phyloP scores from a whole-genome alignment of 2,329 filamentous ascomycete genomes.

The Diaporthe batatas region DNA sequence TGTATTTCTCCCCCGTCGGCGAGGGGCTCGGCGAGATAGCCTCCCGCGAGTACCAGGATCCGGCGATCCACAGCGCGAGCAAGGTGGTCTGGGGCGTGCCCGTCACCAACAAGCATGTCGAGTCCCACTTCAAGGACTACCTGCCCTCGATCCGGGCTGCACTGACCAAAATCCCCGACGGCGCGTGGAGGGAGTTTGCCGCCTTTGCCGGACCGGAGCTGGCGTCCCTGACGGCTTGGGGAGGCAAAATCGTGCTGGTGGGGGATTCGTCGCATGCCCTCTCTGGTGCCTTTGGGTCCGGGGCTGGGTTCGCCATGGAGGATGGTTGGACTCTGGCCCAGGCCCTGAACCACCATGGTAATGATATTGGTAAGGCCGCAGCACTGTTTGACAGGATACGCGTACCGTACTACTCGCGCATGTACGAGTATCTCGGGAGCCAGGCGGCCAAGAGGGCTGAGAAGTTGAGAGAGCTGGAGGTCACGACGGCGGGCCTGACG shows the following conservation, averaged over 20 bases:
- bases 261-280: slow-evolving; percentile 69
- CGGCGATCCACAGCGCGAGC: slow-evolving; percentile 48
- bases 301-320: slow-evolving; percentile 55
- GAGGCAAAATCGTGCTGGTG: slow-evolving; percentile 61
- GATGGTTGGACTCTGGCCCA: slow-evolving; percentile 49
- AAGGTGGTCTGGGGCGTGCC: slow-evolving; percentile 55
- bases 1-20: slow-evolving; percentile 58
- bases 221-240: slow-evolving; percentile 45
- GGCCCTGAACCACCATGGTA: slow-evolving; percentile 46
- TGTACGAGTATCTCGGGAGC: slow-evolving; percentile 45
- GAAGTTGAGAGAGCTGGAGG: slow-evolving; percentile 38
- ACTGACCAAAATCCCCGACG: slow-evolving; percentile 24
- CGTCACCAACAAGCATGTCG: slow-evolving; percentile 52
- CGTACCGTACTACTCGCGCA: slow-evolving; percentile 49
- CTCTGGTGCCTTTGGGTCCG: slow-evolving; percentile 59
- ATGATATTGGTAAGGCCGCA: slow-evolving; percentile 46
- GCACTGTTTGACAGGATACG: slow-evolving; percentile 48
- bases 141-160: slow-evolving; percentile 38
- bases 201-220: slow-evolving; percentile 51
- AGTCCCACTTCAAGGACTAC: slow-evolving; percentile 52
- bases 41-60: slow-evolving; percentile 51
- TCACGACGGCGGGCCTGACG: slow-evolving; percentile 29
- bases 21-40: slow-evolving; percentile 57
- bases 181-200: slow-evolving; percentile 45
- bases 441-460: slow-evolving; percentile 34